These are phyloP conservation scores for Alnus glutinosa DNA, from an alignment of 306 rosid species.

Conservation along the genomic window DNA sequence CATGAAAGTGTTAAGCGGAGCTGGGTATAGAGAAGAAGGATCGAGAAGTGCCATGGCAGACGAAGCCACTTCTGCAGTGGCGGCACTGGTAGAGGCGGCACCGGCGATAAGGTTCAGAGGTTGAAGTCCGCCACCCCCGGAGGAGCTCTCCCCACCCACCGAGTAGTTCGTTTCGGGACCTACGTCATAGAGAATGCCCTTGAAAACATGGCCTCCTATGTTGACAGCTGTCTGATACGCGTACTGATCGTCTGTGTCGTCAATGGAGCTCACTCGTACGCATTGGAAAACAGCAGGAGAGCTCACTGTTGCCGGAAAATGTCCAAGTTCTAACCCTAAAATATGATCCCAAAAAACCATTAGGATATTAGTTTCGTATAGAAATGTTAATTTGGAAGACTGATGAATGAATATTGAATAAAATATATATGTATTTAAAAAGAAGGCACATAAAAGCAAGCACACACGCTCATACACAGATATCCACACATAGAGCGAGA, in stretches of 20 bases:
- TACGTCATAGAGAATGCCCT: constrained; percentile 79
- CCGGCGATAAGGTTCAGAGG: constrained; percentile 57
- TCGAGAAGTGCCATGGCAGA: constrained; percentile 44
- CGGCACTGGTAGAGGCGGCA: constrained; percentile 16
- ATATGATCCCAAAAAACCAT: background rate
- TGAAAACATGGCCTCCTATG: constrained; percentile 90
- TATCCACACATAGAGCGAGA: constrained; percentile 25
- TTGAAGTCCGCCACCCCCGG: constrained; percentile 50
- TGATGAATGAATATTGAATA: background rate
- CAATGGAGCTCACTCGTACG: constrained; percentile 71
- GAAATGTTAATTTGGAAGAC: constrained; percentile 12
- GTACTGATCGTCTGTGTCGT: constrained; percentile 70
- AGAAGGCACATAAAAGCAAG: background rate
- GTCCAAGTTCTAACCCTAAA: constrained; percentile 67
- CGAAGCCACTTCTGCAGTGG: constrained; percentile 31
- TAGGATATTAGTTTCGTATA: too few relatives aligned
- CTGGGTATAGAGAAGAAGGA: constrained; percentile 63
- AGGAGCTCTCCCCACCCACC: constrained; percentile 51
- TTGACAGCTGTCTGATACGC: constrained; percentile 92
- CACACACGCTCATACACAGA: constrained; percentile 24
- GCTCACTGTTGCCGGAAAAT: constrained; percentile 68
- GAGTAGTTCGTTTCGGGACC: constrained; percentile 60
- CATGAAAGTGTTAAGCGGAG: constrained; percentile 77
- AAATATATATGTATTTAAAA: background rate
- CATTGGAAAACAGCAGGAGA: constrained; percentile 74